Conservation (phyloP, 257 asterid species). For the Nicotiana tabacum region DNA sequence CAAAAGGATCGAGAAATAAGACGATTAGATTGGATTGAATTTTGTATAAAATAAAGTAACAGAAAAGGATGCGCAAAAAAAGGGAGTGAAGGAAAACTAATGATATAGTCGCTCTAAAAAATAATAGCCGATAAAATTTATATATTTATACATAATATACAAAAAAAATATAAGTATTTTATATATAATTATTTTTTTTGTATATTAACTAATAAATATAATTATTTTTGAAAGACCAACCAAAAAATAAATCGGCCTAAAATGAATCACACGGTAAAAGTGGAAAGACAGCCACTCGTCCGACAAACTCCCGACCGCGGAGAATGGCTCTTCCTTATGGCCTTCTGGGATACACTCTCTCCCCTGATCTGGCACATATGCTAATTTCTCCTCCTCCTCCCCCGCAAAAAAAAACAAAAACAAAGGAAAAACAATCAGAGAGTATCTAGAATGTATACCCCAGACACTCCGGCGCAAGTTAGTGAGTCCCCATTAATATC, state of each 20-base stretch:
- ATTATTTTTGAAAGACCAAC: too few species aligned
- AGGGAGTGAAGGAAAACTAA: too few species aligned
- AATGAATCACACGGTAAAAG: neutral
- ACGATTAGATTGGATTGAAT: too few species aligned
- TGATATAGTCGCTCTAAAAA: too few species aligned
- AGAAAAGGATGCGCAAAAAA: too few species aligned
- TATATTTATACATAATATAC: too few species aligned
- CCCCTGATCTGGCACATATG: slow-evolving; percentile 29
- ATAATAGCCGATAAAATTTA: too few species aligned
- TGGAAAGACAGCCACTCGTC: slow-evolving; percentile 17
- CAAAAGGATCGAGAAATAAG: too few species aligned
- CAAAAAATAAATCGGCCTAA: neutral
- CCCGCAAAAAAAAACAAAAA: neutral
- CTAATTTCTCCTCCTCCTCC: slow-evolving; percentile 24
- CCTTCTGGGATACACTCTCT: slow-evolving; percentile 16
- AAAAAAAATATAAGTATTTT: too few species aligned
- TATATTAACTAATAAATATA: too few species aligned
- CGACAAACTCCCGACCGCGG: slow-evolving; percentile 53
- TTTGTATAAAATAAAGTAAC: too few species aligned
- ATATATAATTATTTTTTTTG: too few species aligned
- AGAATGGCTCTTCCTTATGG: slow-evolving; percentile 33
- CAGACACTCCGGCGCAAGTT: slow-evolving; percentile 37
- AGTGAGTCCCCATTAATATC: slow-evolving; percentile 19
- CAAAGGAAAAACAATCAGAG: neutral
- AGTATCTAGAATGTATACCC: neutral